Evolutionary conservation across 768 basidiomycete species (phyloP).

Genomic region (Russula foetens): DNA sequence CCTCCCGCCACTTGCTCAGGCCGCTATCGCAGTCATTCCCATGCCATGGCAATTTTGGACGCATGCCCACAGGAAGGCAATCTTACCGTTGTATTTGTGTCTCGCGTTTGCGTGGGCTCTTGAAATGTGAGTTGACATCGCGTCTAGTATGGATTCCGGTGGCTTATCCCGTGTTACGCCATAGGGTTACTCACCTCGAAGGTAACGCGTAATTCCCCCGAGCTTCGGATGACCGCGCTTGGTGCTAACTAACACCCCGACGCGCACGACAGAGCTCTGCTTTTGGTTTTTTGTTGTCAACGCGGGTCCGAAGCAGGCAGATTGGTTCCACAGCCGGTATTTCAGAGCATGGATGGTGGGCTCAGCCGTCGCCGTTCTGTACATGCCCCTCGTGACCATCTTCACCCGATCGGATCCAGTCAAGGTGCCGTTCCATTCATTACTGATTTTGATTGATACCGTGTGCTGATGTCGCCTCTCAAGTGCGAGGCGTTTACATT

Average conservation of each 20-base stretch:
- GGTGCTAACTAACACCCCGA: not conserved
- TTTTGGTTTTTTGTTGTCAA: conserved; percentile 85
- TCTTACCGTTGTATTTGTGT: conserved; percentile 57
- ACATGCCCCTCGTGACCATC: conserved; percentile 64
- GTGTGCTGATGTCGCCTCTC: too few relatives aligned
- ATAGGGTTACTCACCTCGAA: conserved; percentile 73
- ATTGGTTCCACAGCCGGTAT: conserved; percentile 72
- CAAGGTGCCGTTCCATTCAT: conserved; percentile 34
- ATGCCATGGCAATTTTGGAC: conserved; percentile 59
- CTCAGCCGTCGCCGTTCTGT: conserved; percentile 48
- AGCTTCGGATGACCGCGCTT: not conserved
- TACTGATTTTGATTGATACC: too few relatives aligned
- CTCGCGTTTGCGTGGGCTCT: conserved; percentile 64
- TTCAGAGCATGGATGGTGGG: conserved; percentile 70
- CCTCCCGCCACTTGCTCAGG: not conserved
- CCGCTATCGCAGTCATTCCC: conserved; percentile 48
- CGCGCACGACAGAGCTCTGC: conserved; percentile 52
- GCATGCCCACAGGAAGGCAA: conserved; percentile 34
- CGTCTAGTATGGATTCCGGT: not conserved
- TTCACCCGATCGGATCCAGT: conserved; percentile 51
- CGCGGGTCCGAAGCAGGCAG: conserved; percentile 41
- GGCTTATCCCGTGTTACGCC: not conserved
- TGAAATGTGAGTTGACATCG: conserved; percentile 50
- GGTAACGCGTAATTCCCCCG: conserved; percentile 32
- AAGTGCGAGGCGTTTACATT: conserved; percentile 67